phyloP scores from a whole-genome alignment of 2,329 filamentous ascomycete genomes.

The Cercospora sp. region DNA sequence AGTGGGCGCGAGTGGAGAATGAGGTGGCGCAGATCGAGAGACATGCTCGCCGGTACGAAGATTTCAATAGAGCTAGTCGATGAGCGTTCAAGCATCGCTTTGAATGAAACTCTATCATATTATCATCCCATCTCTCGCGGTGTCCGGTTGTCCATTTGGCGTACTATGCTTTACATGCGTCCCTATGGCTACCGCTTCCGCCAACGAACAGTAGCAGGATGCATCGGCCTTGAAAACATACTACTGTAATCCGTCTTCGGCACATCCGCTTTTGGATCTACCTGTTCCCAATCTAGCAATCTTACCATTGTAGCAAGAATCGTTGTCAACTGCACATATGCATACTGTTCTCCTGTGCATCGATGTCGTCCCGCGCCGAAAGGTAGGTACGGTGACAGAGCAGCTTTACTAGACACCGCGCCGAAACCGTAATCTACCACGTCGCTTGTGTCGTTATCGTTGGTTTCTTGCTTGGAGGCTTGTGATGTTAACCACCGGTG shows the following conservation, averaged over 20 bases:
- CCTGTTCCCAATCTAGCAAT: conserved; percentile 74
- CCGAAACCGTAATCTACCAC: conserved; percentile 94
- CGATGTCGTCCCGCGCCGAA: conserved; percentile 91
- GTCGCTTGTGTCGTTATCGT: conserved; percentile 47
- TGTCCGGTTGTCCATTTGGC: too few relatives aligned
- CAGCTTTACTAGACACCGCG: conserved; percentile 78
- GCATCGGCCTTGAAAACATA: conserved; percentile 47
- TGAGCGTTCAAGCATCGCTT: neutral
- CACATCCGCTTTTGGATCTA: conserved; percentile 67
- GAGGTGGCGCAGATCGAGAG: conserved; percentile 10
- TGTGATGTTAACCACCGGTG: conserved; percentile 67
- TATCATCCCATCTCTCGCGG: too few relatives aligned
- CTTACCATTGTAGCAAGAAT: conserved; percentile 79
- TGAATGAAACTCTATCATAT: too few relatives aligned
- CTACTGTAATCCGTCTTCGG: conserved; percentile 67
- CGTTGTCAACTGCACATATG: conserved; percentile 85
- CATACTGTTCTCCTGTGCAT: conserved; percentile 96
- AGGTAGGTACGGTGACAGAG: conserved; percentile 83
- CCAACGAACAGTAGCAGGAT: conserved; percentile 2
- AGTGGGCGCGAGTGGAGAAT: conserved; percentile 7
- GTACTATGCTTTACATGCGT: too few relatives aligned
- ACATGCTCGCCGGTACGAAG: conserved; percentile 12
- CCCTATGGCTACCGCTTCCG: neutral
- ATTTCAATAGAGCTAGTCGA: neutral
- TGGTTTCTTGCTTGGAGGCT: conserved; percentile 51